phyloP scores from a whole-genome alignment of 352 stramenopile species.

The Thalassiosira mediterranea region DNA sequence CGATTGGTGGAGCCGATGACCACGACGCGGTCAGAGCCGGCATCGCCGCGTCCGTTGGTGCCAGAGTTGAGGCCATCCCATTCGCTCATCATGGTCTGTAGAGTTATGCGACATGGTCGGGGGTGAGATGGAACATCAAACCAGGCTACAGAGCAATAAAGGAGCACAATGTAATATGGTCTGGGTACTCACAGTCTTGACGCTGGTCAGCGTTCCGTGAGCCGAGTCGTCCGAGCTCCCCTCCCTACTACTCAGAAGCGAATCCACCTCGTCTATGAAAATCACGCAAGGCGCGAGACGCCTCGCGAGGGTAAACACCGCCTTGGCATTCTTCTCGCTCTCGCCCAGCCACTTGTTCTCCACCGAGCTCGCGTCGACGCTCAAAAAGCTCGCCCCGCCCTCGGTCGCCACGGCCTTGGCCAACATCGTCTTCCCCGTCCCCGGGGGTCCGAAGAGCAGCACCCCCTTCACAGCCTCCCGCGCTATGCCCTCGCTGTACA shows the following conservation, averaged over 20 bases:
- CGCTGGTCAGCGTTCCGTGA: conserved; percentile 88
- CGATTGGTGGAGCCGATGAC: conserved; percentile 91
- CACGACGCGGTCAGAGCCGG: conserved; percentile 84
- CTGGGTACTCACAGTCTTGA: conserved; percentile 84
- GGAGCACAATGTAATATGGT: neutral
- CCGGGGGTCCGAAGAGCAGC: conserved; percentile 85
- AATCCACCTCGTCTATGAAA: conserved; percentile 90
- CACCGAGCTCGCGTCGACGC: conserved; percentile 88
- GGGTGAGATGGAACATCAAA: neutral
- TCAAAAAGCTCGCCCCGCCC: conserved; percentile 88
- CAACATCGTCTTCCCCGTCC: conserved; percentile 88
- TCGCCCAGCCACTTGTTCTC: conserved; percentile 90
- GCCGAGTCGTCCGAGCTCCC: conserved; percentile 86
- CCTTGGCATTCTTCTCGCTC: conserved; percentile 90
- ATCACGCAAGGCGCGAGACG: conserved; percentile 88
- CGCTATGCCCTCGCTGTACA: conserved; percentile 88
- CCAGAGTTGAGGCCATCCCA: conserved; percentile 89
- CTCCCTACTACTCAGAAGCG: conserved; percentile 84
- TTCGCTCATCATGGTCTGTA: conserved; percentile 84
- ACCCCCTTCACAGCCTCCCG: conserved; percentile 89
- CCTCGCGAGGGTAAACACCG: conserved; percentile 89
- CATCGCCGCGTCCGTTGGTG: conserved; percentile 81
- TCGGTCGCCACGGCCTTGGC: conserved; percentile 91
- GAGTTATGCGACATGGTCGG: neutral
- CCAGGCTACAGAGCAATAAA: neutral